Percentiles rank a stretch among this genome's conserved stretches.
Conservation (phyloP, 2,329 filamentous ascomycete genomes). For the Aureobasidium sp. region DNA sequence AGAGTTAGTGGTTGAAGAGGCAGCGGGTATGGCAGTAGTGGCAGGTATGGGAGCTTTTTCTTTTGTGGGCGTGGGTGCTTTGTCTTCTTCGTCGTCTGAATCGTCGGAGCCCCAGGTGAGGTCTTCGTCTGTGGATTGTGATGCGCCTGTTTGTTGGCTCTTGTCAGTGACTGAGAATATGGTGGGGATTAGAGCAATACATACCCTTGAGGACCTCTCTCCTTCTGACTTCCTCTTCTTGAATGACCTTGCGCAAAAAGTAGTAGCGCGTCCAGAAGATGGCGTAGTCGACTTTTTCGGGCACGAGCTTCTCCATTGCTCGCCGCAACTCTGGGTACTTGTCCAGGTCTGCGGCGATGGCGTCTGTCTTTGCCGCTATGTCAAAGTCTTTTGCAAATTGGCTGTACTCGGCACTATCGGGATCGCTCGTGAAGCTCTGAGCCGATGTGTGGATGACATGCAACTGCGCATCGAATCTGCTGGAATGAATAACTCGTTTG, state of each 20-base stretch:
- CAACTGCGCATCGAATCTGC: conserved; percentile 91
- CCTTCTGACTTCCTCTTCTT: conserved; percentile 83
- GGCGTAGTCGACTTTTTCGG: conserved; percentile 78
- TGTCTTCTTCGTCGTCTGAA: conserved; percentile 46
- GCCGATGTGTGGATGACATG: conserved; percentile 86
- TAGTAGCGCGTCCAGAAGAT: conserved; percentile 96
- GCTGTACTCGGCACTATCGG: conserved; percentile 59
- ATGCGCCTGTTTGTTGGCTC: conserved; percentile 47
- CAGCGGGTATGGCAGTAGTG: conserved; percentile 12
- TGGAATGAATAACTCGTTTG: conserved; percentile 85
- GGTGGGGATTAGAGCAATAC: conserved; percentile 20
- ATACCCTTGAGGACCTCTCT: conserved; percentile 86
- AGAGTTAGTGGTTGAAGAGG: conserved; percentile 48
- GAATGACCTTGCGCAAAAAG: conserved; percentile 84
- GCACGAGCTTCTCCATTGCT: conserved; percentile 96
- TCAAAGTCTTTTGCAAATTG: conserved; percentile 69
- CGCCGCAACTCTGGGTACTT: conserved; percentile 77
- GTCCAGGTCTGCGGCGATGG: conserved; percentile 73
- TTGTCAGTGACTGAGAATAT: not conserved
- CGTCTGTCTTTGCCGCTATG: conserved; percentile 74
- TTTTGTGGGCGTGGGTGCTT: conserved; percentile 25
- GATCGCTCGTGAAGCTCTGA: conserved; percentile 78
- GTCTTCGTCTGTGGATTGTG: conserved; percentile 66
- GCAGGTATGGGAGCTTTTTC: conserved; percentile 15
- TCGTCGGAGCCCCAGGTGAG: conserved; percentile 69